phyloP scores from a whole-genome alignment of 495 filamentous ascomycete genomes.

The Daldinia bambusicola region DNA sequence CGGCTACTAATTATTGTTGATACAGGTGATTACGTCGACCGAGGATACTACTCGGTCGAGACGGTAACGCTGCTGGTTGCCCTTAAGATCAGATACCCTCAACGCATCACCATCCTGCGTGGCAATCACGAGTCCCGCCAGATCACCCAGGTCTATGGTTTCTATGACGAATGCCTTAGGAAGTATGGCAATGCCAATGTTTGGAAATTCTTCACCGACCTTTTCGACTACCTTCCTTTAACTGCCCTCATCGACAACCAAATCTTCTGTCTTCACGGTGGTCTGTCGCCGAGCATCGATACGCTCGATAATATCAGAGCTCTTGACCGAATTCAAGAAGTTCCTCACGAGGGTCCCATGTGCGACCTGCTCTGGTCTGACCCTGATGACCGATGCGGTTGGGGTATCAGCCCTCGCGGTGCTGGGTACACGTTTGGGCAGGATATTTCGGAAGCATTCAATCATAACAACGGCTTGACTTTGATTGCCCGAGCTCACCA shows the following conservation, averaged over 20 bases:
- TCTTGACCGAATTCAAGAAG: slow-evolving; percentile 96
- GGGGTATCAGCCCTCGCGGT: slow-evolving; percentile 97
- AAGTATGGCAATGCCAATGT: slow-evolving; percentile 99
- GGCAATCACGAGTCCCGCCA: slow-evolving; percentile 98
- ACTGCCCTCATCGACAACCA: slow-evolving; percentile 99
- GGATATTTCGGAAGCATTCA: slow-evolving; percentile 99
- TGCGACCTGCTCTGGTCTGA: slow-evolving; percentile 98
- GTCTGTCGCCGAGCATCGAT: slow-evolving; percentile 94
- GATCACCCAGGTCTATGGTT: slow-evolving; percentile 97
- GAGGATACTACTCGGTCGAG: slow-evolving; percentile 97
- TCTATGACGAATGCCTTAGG: slow-evolving; percentile 96
- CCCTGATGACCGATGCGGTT: slow-evolving; percentile 97
- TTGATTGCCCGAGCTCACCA: slow-evolving; percentile 94
- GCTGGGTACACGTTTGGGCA: slow-evolving; percentile 99
- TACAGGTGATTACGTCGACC: slow-evolving; percentile 93
- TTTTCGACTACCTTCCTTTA: slow-evolving; percentile 98
- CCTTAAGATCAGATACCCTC: slow-evolving; percentile 94
- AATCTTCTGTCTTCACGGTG: slow-evolving; percentile 99
- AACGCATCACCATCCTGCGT: slow-evolving; percentile 95
- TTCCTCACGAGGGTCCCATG: slow-evolving; percentile 98
- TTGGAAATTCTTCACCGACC: slow-evolving; percentile 99
- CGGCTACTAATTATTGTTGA: slow-evolving; percentile 17
- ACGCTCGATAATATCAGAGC: slow-evolving; percentile 98
- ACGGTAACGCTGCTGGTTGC: slow-evolving; percentile 94
- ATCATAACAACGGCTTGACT: slow-evolving; percentile 98